phyloP scores from a whole-genome alignment of 164 flowering plant genomes.

The Piper betle region DNA sequence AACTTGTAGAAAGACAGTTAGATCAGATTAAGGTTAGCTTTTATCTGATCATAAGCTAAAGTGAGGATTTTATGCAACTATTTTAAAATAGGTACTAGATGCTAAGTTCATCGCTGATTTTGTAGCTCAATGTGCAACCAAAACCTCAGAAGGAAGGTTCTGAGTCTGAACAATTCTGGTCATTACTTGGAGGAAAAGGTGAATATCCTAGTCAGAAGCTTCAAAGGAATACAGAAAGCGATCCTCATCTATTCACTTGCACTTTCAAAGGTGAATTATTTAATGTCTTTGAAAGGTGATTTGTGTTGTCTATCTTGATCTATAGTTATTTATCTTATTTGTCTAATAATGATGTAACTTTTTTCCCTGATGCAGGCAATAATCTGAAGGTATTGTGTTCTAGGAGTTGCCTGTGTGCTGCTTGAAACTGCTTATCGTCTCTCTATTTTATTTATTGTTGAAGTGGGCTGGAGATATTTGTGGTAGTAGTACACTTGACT shows the following conservation, averaged over 20 bases:
- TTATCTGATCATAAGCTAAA: neutral
- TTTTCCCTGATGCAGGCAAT: constrained; percentile 36
- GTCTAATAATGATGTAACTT: neutral
- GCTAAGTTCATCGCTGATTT: constrained; percentile 4
- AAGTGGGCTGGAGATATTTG: neutral
- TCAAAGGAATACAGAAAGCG: constrained; percentile 57
- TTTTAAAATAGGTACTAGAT: too few species aligned
- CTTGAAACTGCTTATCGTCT: neutral
- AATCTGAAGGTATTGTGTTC: constrained; percentile 53
- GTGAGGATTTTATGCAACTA: neutral
- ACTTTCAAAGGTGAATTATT: constrained; percentile 44
- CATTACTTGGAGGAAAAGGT: constrained; percentile 72
- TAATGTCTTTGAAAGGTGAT: constrained; percentile 1
- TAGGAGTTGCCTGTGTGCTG: neutral
- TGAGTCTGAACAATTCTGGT: constrained; percentile 91
- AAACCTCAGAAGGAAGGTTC: constrained; percentile 83
- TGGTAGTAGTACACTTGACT: neutral
- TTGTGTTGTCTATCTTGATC: neutral
- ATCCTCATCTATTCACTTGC: constrained; percentile 88
- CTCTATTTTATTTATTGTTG: neutral
- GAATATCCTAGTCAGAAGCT: constrained; percentile 86
- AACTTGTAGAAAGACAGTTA: constrained; percentile 85
- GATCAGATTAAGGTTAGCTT: constrained; percentile 78
- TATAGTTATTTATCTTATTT: constrained; percentile 1
- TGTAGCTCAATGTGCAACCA: constrained; percentile 80